Percentiles rank a stretch among this genome's conserved stretches.
phyloP scores from a whole-genome alignment of 768 basidiomycete genomes.

The Auricularia cornea region DNA sequence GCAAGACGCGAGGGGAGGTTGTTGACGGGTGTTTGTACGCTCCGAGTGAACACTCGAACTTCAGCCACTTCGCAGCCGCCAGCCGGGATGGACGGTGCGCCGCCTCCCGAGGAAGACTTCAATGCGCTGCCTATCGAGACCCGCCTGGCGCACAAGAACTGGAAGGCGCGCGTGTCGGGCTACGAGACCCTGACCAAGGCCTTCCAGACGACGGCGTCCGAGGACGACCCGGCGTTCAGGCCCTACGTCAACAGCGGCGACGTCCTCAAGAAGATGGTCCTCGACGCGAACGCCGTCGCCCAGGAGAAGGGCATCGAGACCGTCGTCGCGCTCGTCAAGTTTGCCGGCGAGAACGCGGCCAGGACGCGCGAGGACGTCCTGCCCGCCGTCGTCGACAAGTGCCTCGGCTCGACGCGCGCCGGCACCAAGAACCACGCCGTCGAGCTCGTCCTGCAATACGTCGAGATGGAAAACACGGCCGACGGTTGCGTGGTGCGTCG shows the following conservation, averaged over 20 bases:
- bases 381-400: conserved; percentile 93
- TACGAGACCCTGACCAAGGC: conserved; percentile 83
- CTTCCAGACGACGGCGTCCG: conserved; percentile 83
- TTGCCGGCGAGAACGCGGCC: conserved; percentile 81
- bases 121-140: conserved; percentile 68
- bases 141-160: conserved; percentile 89
- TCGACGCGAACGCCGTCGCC: conserved; percentile 91
- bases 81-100: conserved; percentile 71
- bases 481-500: conserved; percentile 79
- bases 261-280: conserved; percentile 76
- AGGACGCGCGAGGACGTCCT: conserved; percentile 74
- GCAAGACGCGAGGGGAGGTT: not conserved
- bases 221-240: conserved; percentile 89
- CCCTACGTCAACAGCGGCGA: conserved; percentile 75
- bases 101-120: conserved; percentile 93
- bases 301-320: conserved; percentile 97
- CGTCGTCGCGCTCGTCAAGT: conserved; percentile 76
- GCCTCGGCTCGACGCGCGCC: conserved; percentile 81
- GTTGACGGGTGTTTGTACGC: not conserved
- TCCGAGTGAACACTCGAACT: not conserved
- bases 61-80: not conserved
- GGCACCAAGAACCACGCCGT: conserved; percentile 84
- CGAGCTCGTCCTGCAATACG: conserved; percentile 81
- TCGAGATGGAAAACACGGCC: conserved; percentile 87
- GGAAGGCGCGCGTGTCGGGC: conserved; percentile 94